phyloP scores from a whole-genome alignment of 2,329 filamentous ascomycete species.

The Fusarium cyanostomum region DNA sequence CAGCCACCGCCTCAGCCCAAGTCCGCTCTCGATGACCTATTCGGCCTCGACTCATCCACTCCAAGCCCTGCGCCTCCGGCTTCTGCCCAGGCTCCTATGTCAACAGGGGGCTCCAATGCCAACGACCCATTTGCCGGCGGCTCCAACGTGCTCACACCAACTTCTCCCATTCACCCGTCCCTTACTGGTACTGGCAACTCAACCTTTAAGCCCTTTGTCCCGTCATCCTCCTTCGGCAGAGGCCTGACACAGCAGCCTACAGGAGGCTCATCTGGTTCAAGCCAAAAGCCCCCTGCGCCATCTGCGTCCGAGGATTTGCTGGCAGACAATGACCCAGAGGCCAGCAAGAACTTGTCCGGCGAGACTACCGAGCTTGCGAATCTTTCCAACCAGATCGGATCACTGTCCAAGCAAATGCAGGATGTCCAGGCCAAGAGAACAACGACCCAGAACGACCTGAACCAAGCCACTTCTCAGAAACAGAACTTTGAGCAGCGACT shows the following conservation, averaged over 20 bases:
- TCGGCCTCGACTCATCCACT: conserved; percentile 80
- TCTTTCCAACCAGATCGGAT: conserved; percentile 93
- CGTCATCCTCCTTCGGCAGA: conserved; percentile 91
- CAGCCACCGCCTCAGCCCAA: conserved; percentile 64
- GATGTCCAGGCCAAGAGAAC: conserved; percentile 86
- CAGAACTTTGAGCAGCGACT: conserved; percentile 91
- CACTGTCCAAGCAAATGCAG: conserved; percentile 91
- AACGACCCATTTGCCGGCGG: conserved; percentile 71
- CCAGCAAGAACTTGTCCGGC: conserved; percentile 85
- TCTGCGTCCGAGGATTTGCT: conserved; percentile 82
- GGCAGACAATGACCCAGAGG: conserved; percentile 88
- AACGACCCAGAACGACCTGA: conserved; percentile 82
- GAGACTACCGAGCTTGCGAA: conserved; percentile 95
- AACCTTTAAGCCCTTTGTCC: conserved; percentile 89
- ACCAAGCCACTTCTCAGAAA: conserved; percentile 85
- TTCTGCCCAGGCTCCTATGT: conserved; percentile 69
- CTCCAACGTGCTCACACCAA: conserved; percentile 55
- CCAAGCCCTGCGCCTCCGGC: conserved; percentile 60
- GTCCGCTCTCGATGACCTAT: conserved; percentile 91
- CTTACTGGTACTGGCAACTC: conserved; percentile 52
- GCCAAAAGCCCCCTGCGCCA: conserved; percentile 49
- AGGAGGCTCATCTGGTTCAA: conserved; percentile 62
- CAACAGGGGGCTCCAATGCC: conserved; percentile 76
- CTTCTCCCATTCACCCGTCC: conserved; percentile 64
- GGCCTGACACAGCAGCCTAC: conserved; percentile 80